Evolutionary conservation across 345 rosid genomes (phyloP), one percentile per base, ranked within the genome.

Genomic region (Trapa incisa): DNA sequence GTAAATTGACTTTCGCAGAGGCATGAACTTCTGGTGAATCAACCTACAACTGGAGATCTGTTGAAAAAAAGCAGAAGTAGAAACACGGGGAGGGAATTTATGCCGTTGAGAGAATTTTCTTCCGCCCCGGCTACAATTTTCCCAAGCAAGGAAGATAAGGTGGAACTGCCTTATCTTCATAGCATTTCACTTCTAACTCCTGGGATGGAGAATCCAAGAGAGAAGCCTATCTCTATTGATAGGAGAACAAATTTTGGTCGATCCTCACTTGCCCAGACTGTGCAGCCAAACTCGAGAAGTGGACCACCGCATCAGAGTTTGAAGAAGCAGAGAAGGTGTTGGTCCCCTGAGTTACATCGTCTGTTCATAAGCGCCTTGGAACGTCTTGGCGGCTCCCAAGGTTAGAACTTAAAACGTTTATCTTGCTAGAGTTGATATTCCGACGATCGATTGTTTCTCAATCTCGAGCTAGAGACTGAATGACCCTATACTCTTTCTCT

Each of bases 241-340:
- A 76, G 88, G 4, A 79, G 80, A 75, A 70, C 58, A 41, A 78
- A 76, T 48, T 80, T 82, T 42, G 79, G 80, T 48, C 73, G 80
- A 75, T 77, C 29, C 29, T 22, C 70, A 50, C 80, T 85, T 66
- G 76, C 73, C n/a, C 80, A 82, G 53, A 75, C 71, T 66, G 62
- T 70, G 16, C 81, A 78, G 41, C 74, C 84, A 1, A 75, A 52
- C 70, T 73, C 71, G 9, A 67, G 73, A 62, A 80, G 74, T 58
- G 89, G 74, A 50, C 67, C 78, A 5, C 80, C 66, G 48, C 80
- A 83, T 62, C 94, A 82, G 75, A 75, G 75, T 69, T 45, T 78
- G 33, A 76, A 97, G 84, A 93, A 93, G 77, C 96, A 87, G 77
- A 84, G 98, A 78, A 86, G 97, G 75, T 87, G 92, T 76, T 93